Conservation (phyloP, 2,329 filamentous ascomycete genomes). For the Fusarium subglutinans region DNA sequence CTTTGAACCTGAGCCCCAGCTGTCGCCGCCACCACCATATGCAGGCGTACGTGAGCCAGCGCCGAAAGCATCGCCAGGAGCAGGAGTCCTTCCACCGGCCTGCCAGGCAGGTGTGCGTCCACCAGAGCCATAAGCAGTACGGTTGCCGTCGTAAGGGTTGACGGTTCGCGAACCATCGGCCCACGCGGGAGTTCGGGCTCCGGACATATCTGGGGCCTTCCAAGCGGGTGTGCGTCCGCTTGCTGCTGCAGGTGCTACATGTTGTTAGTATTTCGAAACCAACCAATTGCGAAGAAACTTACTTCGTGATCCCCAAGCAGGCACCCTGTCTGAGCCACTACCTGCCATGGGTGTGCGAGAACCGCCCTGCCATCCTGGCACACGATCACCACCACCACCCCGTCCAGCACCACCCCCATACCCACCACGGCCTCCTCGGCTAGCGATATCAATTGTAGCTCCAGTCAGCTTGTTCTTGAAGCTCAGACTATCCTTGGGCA, state of each 20-base stretch:
- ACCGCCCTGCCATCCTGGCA: constrained; percentile 69
- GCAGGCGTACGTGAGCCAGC: constrained; percentile 75
- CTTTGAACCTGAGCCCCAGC: constrained; percentile 75
- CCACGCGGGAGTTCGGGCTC: constrained; percentile 76
- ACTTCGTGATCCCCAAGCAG: constrained; percentile 78
- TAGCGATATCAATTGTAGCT: constrained; percentile 76
- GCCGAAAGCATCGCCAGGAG: constrained; percentile 67
- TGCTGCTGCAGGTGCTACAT: constrained; percentile 60
- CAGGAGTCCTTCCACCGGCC: constrained; percentile 78
- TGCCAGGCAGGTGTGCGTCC: constrained; percentile 81
- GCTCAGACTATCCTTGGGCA: constrained; percentile 81
- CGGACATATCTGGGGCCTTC: constrained; percentile 62
- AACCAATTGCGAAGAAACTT: constrained; percentile 51
- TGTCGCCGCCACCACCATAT: constrained; percentile 65
- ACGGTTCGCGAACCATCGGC: constrained; percentile 72
- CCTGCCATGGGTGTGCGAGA: constrained; percentile 74
- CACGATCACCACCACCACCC: constrained; percentile 57
- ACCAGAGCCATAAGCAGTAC: constrained; percentile 80
- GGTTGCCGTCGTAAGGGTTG: constrained; percentile 77
- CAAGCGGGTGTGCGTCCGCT: constrained; percentile 72
- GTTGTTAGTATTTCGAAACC: constrained; percentile 37
- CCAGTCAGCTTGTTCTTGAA: constrained; percentile 88
- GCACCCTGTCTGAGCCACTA: constrained; percentile 73
- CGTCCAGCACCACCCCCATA: constrained; percentile 55
- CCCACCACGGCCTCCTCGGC: constrained; percentile 58